phyloP scores from a whole-genome alignment of 441 rosid genomes.

The Populus hybrid region DNA sequence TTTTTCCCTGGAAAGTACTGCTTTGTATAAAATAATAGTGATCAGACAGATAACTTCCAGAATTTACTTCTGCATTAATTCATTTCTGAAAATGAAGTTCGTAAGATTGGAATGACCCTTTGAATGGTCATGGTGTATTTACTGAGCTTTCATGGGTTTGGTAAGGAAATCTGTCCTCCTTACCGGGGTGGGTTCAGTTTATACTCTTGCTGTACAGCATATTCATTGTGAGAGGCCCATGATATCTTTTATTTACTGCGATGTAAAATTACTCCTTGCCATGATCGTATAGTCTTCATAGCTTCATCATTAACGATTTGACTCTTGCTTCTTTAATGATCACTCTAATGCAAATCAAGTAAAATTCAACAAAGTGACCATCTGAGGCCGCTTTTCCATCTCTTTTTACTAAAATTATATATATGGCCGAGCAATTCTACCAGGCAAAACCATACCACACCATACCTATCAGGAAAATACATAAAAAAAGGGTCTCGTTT shows the following conservation, averaged over 20 bases:
- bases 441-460: background rate
- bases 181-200: conserved; percentile 3
- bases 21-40: conserved; percentile 27
- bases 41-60: conserved; percentile 45
- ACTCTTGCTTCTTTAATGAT: background rate
- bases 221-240: background rate
- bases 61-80: conserved; percentile 35
- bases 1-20: background rate
- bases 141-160: too few relatives aligned
- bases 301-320: background rate
- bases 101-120: conserved; percentile 8
- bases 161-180: too few relatives aligned
- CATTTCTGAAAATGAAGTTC: conserved; percentile 17
- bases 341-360: background rate
- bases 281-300: background rate
- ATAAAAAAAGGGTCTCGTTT: background rate
- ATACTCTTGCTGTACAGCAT: conserved; percentile 7
- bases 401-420: background rate
- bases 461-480: background rate
- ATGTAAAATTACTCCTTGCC: background rate
- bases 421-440: background rate
- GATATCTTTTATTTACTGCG: background rate
- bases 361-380: background rate
- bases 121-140: conserved; percentile 4
- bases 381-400: background rate